These are phyloP conservation scores for Monascus ruber DNA, from an alignment of 2,329 filamentous ascomycete genomes.

Conservation along the genomic window DNA sequence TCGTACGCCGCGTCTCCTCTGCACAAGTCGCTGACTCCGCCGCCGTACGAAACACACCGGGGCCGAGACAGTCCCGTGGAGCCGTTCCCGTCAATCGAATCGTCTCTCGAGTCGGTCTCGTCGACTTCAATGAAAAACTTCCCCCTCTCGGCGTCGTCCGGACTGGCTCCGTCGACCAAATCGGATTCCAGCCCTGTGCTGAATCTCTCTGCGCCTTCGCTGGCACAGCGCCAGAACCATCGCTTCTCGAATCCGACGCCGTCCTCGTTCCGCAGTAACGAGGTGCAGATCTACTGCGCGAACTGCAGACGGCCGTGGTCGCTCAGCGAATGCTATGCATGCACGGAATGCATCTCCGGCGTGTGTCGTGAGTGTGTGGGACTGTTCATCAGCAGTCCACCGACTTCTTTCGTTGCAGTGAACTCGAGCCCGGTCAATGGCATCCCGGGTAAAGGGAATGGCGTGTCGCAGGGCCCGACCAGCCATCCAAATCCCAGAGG, in stretches of 20 bases:
- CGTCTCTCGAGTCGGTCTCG: conserved; percentile 47
- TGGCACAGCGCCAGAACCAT: conserved; percentile 26
- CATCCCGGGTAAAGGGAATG: conserved; percentile 16
- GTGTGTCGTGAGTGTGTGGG: conserved; percentile 75
- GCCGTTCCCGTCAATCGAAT: conserved; percentile 86
- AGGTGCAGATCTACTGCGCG: conserved; percentile 83
- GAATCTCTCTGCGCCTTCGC: conserved; percentile 24
- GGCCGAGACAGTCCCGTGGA: conserved; percentile 49
- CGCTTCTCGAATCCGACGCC: conserved; percentile 44
- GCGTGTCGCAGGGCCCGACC: conserved; percentile 17
- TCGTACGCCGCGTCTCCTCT: conserved; percentile 78
- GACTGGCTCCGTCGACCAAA: conserved; percentile 58
- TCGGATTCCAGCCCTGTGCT: conserved; percentile 51
- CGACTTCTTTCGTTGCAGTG: conserved; percentile 26
- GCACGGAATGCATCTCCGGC: conserved; percentile 91
- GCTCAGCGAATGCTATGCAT: conserved; percentile 78
- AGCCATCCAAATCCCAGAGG: conserved; percentile 29
- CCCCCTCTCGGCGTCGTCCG: conserved; percentile 51
- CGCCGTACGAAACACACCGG: conserved; percentile 48
- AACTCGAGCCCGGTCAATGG: conserved; percentile 21
- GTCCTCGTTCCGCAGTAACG: conserved; percentile 30
- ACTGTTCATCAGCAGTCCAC: conserved; percentile 33
- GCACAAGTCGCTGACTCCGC: conserved; percentile 81
- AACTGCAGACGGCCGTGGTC: conserved; percentile 68
- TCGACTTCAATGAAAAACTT: conserved; percentile 52